Percentiles rank a stretch among this genome's conserved stretches.
These are phyloP conservation scores for Arabidopsis hybrid DNA, from an alignment of 441 rosid species.

Conservation along the genomic window DNA sequence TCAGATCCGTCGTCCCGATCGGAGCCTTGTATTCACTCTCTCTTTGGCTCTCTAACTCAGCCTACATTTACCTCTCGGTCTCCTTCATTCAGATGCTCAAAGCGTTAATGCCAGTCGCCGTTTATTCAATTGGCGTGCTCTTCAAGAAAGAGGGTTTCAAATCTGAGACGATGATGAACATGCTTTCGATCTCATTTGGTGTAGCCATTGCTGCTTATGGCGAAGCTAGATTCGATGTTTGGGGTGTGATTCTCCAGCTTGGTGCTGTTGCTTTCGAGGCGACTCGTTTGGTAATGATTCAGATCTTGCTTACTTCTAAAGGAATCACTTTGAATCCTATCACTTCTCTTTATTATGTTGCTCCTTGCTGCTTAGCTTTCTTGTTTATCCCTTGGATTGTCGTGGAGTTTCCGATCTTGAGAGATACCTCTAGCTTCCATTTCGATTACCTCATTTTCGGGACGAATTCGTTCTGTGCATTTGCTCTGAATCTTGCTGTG, in stretches of 20 bases:
- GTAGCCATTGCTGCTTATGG: too few relatives aligned
- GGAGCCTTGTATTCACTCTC: too few relatives aligned
- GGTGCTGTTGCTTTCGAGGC: conserved; percentile 97
- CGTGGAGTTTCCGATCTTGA: conserved; percentile 34
- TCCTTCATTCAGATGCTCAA: too few relatives aligned
- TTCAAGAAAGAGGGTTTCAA: too few relatives aligned
- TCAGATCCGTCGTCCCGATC: too few relatives aligned
- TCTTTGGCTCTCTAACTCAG: too few relatives aligned
- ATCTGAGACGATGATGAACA: too few relatives aligned
- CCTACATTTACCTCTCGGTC: too few relatives aligned
- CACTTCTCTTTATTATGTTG: conserved; percentile 68
- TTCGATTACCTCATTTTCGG: conserved; percentile 84
- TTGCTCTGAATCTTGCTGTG: conserved; percentile 90
- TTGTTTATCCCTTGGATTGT: conserved; percentile 65
- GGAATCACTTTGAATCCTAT: conserved; percentile 59
- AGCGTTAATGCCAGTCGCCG: too few relatives aligned
- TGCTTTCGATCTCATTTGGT: too few relatives aligned
- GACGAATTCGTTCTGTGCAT: conserved; percentile 89
- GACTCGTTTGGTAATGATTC: conserved; percentile 87
- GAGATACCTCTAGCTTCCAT: conserved; percentile 79
- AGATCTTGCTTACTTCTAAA: conserved; percentile 87
- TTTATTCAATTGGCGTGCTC: too few relatives aligned
- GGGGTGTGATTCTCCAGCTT: conserved; percentile 52
- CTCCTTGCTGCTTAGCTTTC: conserved; percentile 90
- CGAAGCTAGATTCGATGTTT: too few relatives aligned